Base-by-base conservation (phyloP, 176 grass and related monocot genomes). In the Ananas comosus region DNA sequence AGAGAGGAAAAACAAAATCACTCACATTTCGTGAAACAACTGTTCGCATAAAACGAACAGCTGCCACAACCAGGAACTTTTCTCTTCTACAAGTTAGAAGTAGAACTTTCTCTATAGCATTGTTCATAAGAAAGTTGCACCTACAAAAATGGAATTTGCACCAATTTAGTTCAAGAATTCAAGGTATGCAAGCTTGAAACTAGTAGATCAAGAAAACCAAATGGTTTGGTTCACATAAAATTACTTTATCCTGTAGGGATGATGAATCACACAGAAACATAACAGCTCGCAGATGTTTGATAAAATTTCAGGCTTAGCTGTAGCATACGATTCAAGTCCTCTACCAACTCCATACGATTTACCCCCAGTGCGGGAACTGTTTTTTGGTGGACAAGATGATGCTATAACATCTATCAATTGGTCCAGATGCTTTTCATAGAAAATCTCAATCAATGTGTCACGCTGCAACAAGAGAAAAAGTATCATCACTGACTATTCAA, bases 71-170 rank as follows among this genome's bases (percentile, higher is more conserved):
- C 72, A 97, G 83, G 83, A 64, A 42, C 54, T 74, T 90, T 66
- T 97, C 93, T 81, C 77, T 92, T 71, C 74, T 79, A 53, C 47
- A 27, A 77, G 89, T 90, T 85, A 97, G 77, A 69, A 69, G 76
- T 72, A 97, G 75, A 52, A 97, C 77, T 82, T 92, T 97, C 77
- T 92, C 79, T 69, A 92, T 77, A n/a, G 77, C 72, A 79, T 92
- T 85, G 79, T 79, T 87, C 64, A 27, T 28, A 75, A 85, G 70
- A 77, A 92, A 85, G 61, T 75, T 78, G 69, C 74, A 22, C 71
- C 93, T 97, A 74, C 75, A 81, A 81, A 64, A 65, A 72, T 61
- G 11, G 54, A 70, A 71, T 18, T 61, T 61, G 18, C 12, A 53
- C 7, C 0, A 19, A 79, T 75, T 73, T 70, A 82, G 58, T 59